Conservation (phyloP, 306 rosid species). For the Crotalaria pallida region DNA sequence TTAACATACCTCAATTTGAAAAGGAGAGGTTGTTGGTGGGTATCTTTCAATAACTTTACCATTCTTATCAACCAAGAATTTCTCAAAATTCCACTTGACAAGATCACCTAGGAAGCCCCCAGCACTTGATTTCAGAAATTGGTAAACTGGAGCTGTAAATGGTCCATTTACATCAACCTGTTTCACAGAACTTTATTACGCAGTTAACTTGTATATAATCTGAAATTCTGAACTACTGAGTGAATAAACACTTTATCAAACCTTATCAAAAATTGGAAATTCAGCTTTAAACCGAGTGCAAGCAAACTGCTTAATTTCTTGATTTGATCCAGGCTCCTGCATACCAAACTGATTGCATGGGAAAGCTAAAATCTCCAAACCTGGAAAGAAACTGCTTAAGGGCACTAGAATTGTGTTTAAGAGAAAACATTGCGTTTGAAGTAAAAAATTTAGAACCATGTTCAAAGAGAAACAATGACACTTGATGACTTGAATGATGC, state of each 20-base stretch:
- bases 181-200: constrained; percentile 20
- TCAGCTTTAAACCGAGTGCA: constrained; percentile 94
- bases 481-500: background rate
- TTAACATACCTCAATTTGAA: constrained; percentile 84
- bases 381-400: constrained; percentile 38
- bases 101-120: constrained; percentile 90
- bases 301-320: constrained; percentile 92
- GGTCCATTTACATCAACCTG: constrained; percentile 99
- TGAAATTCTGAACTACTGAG: constrained; percentile 8
- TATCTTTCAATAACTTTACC: constrained; percentile 94
- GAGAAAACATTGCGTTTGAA: constrained; percentile 16
- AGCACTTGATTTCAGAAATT: constrained; percentile 83
- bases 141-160: constrained; percentile 84
- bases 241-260: constrained; percentile 25
- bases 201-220: background rate
- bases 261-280: constrained; percentile 96
- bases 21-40: constrained; percentile 90
- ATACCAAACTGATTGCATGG: constrained; percentile 99
- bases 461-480: background rate
- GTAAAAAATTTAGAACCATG: background rate
- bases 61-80: constrained; percentile 90
- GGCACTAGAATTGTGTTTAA: background rate
- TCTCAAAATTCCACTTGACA: constrained; percentile 95
- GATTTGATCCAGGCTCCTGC: constrained; percentile 92
- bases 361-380: constrained; percentile 91